Conservation (phyloP, 2,329 filamentous ascomycete species). For the Neopestalotiopsis rosae region DNA sequence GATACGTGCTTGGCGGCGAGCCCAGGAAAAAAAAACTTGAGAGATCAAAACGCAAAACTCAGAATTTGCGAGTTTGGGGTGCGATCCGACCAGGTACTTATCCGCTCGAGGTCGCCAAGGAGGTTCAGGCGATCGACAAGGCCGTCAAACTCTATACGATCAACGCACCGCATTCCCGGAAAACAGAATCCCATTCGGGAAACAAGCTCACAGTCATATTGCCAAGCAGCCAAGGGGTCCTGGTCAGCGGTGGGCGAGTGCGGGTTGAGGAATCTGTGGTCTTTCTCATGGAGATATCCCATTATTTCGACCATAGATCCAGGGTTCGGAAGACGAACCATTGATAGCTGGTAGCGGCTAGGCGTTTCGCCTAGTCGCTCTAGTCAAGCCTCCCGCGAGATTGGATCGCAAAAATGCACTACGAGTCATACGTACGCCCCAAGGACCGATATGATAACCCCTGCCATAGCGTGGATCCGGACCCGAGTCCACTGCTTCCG, state of each 20-base stretch:
- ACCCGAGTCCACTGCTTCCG: neutral
- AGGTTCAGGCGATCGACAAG: slow-evolving; percentile 1
- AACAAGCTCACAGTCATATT: neutral
- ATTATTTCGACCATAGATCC: neutral
- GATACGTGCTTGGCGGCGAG: neutral
- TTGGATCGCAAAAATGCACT: neutral
- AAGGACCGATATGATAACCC: neutral
- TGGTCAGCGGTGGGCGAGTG: neutral
- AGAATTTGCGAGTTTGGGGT: neutral
- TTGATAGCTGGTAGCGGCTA: neutral
- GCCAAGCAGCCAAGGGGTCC: slow-evolving; percentile 1
- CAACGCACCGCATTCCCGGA: neutral
- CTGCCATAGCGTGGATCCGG: neutral
- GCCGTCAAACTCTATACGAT: neutral
- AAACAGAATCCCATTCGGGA: neutral
- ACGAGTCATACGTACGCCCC: neutral
- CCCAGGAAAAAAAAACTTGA: neutral
- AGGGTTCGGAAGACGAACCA: neutral
- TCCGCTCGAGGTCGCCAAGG: neutral
- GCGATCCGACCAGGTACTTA: neutral
- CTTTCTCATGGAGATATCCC: neutral
- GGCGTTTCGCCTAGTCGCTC: neutral
- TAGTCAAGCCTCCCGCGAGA: neutral
- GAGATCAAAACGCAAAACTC: neutral
- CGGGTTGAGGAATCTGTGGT: neutral